Evolutionary conservation across 2,329 filamentous ascomycete genomes (phyloP).

Genomic region (Penicillium sp.): DNA sequence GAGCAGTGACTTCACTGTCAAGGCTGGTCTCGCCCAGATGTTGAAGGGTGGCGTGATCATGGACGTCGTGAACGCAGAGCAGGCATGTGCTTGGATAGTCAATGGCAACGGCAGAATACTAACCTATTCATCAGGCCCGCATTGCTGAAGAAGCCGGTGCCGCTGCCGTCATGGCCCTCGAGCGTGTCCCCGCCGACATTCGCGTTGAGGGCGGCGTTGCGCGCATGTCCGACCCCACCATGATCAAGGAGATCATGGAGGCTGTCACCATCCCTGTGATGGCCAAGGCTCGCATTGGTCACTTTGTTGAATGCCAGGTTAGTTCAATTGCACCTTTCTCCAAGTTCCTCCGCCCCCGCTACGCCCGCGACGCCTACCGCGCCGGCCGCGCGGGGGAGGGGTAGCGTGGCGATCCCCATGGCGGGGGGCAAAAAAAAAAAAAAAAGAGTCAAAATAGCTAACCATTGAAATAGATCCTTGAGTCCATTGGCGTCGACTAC

Average conservation of each 20-base stretch:
- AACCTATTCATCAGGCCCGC: conserved; percentile 63
- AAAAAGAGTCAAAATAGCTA: neutral
- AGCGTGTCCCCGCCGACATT: conserved; percentile 96
- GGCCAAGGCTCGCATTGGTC: conserved; percentile 97
- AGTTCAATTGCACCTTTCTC: conserved; percentile 20
- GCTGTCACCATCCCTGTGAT: conserved; percentile 97
- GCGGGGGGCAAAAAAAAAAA: neutral
- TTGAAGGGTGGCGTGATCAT: conserved; percentile 99
- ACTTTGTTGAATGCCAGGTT: conserved; percentile 93
- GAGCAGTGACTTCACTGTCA: conserved; percentile 74
- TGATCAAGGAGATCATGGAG: conserved; percentile 94
- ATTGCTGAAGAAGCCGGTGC: conserved; percentile 98
- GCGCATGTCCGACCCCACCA: conserved; percentile 90
- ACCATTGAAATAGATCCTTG: conserved; percentile 68
- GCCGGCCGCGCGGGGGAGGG: conserved; percentile 2
- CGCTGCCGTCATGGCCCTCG: conserved; percentile 95
- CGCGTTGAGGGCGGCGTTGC: conserved; percentile 88
- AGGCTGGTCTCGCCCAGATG: conserved; percentile 95
- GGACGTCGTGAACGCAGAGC: conserved; percentile 93
- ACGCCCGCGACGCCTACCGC: neutral
- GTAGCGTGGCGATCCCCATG: neutral
- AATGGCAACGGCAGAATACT: neutral
- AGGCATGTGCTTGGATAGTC: conserved; percentile 49
- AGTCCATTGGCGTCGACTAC: conserved; percentile 93
- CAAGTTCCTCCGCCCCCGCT: neutral